phyloP scores from a whole-genome alignment of 2,329 filamentous ascomycete genomes.

The Monilinia fructigena region DNA sequence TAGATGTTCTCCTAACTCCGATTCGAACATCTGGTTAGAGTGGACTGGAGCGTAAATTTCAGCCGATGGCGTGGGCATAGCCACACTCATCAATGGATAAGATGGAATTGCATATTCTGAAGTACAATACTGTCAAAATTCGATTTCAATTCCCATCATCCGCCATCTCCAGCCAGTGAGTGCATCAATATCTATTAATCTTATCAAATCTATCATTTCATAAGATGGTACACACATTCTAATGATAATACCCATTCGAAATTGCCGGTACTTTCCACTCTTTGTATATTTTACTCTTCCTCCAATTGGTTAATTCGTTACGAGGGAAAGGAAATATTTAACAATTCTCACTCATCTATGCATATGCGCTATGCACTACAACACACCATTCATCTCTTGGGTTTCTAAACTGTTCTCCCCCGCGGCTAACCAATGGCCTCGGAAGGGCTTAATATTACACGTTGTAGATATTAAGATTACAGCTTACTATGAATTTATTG shows the following conservation, averaged over 20 bases:
- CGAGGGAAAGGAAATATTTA: not conserved
- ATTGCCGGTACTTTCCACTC: not conserved
- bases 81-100: not conserved
- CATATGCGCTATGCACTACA: not conserved
- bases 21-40: not conserved
- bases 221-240: not conserved
- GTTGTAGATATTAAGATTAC: not conserved
- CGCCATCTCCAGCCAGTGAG: not conserved
- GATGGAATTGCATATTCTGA: not conserved
- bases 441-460: conserved; percentile 6
- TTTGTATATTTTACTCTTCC: not conserved
- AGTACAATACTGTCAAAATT: not conserved
- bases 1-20: not conserved
- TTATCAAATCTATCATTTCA: not conserved
- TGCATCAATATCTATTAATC: not conserved
- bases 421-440: not conserved
- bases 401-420: not conserved
- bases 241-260: not conserved
- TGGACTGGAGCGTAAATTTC: not conserved
- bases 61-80: not conserved
- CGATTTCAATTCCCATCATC: not conserved
- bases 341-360: not conserved
- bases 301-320: not conserved
- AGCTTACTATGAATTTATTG: not conserved
- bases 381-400: not conserved